Evolutionary conservation across 805 yeast species (phyloP).

Genomic region (Suhomyces prunicola): DNA sequence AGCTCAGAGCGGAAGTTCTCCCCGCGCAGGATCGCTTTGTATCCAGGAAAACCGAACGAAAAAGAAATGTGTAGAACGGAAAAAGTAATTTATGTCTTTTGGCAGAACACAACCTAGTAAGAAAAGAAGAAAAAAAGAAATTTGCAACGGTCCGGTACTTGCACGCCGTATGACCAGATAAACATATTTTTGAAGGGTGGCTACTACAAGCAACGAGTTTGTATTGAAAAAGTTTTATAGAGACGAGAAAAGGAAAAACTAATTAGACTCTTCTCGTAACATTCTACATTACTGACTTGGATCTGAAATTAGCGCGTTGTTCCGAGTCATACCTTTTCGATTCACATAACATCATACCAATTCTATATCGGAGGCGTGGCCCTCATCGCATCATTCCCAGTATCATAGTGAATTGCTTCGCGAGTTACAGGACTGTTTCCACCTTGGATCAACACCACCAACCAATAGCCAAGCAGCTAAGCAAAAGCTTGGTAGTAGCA

Average conservation of each 20-base stretch:
- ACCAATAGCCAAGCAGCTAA: background rate
- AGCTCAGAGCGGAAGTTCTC: background rate
- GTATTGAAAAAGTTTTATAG: background rate
- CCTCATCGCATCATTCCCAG: background rate
- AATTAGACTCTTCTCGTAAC: background rate
- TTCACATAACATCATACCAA: background rate
- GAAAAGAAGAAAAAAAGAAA: background rate
- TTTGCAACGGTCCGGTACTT: conserved; percentile 4
- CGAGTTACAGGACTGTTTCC: background rate
- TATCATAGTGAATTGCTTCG: background rate
- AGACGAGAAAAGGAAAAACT: background rate
- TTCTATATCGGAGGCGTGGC: background rate
- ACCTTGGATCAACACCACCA: background rate
- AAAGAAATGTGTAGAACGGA: background rate
- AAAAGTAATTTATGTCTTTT: conserved; percentile 3
- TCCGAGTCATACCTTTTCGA: background rate
- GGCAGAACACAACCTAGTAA: background rate
- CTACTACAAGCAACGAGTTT: background rate
- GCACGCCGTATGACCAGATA: conserved; percentile 2
- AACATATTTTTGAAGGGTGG: background rate
- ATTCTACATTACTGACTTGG: background rate
- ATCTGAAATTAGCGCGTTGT: background rate
- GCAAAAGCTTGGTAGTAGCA: background rate
- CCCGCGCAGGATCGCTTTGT: background rate
- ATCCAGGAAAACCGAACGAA: background rate